Evolutionary conservation across 306 rosid species (phyloP), one percentile per base, ranked within the genome.

Genomic region (Rubus parviflorus): DNA sequence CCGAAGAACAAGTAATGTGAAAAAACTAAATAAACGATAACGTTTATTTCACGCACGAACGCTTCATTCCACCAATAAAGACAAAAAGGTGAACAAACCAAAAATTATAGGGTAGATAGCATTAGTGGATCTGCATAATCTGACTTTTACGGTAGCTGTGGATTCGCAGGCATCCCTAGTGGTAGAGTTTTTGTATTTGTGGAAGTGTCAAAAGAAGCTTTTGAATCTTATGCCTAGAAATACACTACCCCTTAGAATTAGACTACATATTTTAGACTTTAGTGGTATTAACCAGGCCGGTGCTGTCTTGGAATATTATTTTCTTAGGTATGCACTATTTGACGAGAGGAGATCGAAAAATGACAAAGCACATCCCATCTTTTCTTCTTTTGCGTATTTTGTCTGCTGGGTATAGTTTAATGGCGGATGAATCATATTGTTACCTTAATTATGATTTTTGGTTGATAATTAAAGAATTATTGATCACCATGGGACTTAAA

Each of bases 211-310:
- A 61, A 45, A 58, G 7, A 74, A 46, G 70, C 12, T 25, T 74
- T 74, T 17, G 58, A 60, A 46, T 61, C 7, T 74, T 73, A 15
- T 45, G 46, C 58, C 69, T 45, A 25, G 45, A 45, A 45, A 45
- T 41, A 56, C 7, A 72, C 40, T 17, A 17, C 30, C 23, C 30
- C 23, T 3, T 8, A 15, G 22, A 40, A n/a, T 37, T 37, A 19
- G 23, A 13, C 17, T 69, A 42, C 49, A 38, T 38, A 23, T n/a
- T 68, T 25, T 15, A 47, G 11, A 69, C 22, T 47, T 25, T 7
- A 15, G 73, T 47, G 73, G 30, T 54, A n/a, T n/a, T n/a, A n/a
- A 13, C 8, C 58, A 11, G 15, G 70, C 0, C 49, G 70, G 70
- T 65, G 70, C 49, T 65, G 49, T 41, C 16, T 65, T 38, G 70